A percentile compares a stretch with the other conserved stretches of the same genome.
These are phyloP conservation scores for Calonectria pteridis DNA, from an alignment of 2,329 filamentous ascomycete species.

Conservation along the genomic window DNA sequence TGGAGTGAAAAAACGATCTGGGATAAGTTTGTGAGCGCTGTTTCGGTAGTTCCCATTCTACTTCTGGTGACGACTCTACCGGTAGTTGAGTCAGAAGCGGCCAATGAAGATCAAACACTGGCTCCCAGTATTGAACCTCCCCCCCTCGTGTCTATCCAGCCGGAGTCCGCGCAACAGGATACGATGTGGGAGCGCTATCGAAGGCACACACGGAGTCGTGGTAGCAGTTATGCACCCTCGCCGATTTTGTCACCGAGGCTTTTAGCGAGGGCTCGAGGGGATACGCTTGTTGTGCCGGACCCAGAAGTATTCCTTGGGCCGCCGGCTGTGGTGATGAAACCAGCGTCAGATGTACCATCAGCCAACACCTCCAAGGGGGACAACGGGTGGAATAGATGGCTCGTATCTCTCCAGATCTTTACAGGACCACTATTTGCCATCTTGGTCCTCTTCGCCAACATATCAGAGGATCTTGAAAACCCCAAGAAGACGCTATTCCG, in stretches of 20 bases:
- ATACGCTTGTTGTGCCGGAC: constrained; percentile 27
- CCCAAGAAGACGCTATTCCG: constrained; percentile 65
- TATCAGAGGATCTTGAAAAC: constrained; percentile 67
- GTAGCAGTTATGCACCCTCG: constrained; percentile 40
- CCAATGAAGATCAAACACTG: constrained; percentile 54
- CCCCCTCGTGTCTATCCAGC: constrained; percentile 52
- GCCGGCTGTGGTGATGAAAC: constrained; percentile 44
- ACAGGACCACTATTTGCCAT: constrained; percentile 88
- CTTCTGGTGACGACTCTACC: constrained; percentile 90
- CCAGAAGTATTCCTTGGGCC: constrained; percentile 37
- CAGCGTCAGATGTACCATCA: constrained; percentile 50
- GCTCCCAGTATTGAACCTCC: constrained; percentile 48
- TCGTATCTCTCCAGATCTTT: constrained; percentile 87
- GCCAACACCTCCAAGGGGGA: constrained; percentile 52
- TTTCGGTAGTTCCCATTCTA: constrained; percentile 92
- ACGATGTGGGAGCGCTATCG: constrained; percentile 72
- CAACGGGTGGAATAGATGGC: constrained; percentile 89
- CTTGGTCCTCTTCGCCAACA: constrained; percentile 80
- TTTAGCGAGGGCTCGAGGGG: constrained; percentile 38
- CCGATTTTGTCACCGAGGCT: constrained; percentile 32
- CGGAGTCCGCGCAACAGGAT: constrained; percentile 54
- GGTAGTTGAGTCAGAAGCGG: constrained; percentile 81
- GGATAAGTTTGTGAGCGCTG: constrained; percentile 83
- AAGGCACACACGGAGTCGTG: constrained; percentile 56
- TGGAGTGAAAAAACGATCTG: constrained; percentile 88